Evolutionary conservation across 129 eudicot genomes (phyloP).

Genomic region (Arctium minus): DNA sequence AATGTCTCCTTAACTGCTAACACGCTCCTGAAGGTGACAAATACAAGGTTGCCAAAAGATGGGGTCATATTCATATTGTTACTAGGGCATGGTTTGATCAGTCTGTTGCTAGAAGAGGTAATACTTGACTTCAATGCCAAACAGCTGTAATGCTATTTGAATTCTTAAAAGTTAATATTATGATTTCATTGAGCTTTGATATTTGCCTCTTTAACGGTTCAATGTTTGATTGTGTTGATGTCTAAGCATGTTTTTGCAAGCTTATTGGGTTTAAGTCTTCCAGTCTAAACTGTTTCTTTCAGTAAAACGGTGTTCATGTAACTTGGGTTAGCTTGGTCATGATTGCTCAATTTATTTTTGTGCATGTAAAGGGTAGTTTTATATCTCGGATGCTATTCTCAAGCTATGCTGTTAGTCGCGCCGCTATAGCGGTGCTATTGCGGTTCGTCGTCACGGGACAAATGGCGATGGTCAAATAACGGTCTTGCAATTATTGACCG

Average conservation of each 20-base stretch:
- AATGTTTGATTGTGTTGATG: neutral
- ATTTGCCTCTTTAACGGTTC: neutral
- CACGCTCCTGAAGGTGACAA: conserved; percentile 97
- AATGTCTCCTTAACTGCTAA: conserved; percentile 49
- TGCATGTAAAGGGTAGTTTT: neutral
- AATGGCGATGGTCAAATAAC: too few species aligned
- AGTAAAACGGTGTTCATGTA: neutral
- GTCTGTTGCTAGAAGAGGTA: conserved; percentile 91
- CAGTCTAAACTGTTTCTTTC: neutral
- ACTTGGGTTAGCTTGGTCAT: neutral
- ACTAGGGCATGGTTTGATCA: conserved; percentile 82
- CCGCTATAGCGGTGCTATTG: too few species aligned
- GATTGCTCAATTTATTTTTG: neutral
- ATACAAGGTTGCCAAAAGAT: conserved; percentile 78
- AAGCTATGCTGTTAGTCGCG: neutral
- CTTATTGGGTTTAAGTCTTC: neutral
- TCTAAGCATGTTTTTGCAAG: neutral
- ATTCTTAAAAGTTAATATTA: neutral
- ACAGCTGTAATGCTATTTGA: neutral
- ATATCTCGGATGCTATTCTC: neutral
- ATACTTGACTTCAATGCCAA: neutral
- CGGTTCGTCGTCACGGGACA: too few species aligned
- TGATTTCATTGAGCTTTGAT: neutral
- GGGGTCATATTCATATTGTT: conserved; percentile 76
- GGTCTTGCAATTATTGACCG: too few species aligned